Base-by-base conservation (phyloP, 306 rosid species). In the Sophora flavescens region DNA sequence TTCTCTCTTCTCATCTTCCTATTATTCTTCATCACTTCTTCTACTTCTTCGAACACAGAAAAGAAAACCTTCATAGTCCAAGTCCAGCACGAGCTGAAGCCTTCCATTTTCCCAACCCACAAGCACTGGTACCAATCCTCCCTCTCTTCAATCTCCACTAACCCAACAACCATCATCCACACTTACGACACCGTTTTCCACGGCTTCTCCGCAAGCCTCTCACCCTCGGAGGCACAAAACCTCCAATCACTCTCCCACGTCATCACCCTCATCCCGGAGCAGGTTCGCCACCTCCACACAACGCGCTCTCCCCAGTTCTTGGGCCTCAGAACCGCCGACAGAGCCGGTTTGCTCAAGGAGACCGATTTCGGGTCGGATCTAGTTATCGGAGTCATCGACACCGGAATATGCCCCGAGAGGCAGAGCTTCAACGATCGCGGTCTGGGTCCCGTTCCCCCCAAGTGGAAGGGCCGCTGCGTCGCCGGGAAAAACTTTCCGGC, bases 361-460 rank as follows among this genome's bases (percentile, higher is more conserved):
- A 83, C 97, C 0, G 94, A 90, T 82, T 93, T 85, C 44, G 97
- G 97, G 5, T 93, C 97, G 2, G 97, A 93, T 87, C 96, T 93
- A 2, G 97, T 93, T 0, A 90, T 93, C 17, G 97, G 96, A n/a
- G 91, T 93, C 22, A 83, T 93, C 58, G 97, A 93, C 66, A 93
- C 97, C 0, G 97, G 97, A 3, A 85, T 93, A 13, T 88, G 89
- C 85, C 96, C 97, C 5, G 93, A 90, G 81, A 75, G 93, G 33
- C 78, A 89, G 63, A 90, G 96, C 81, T 93, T 93, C 86, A 82
- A 87, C 64, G 96, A 93, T 81, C 87, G 75, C 4, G 90, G 87
- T 35, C 80, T 93, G 45, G 89, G 88, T 2, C 92, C 92, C 0
- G 35, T 86, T 5, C 96, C 97, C 8, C 72, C 94, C 54, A 89